These are phyloP conservation scores for Claviceps cyperi DNA, from an alignment of 2,329 filamentous ascomycete genomes.

Conservation along the genomic window DNA sequence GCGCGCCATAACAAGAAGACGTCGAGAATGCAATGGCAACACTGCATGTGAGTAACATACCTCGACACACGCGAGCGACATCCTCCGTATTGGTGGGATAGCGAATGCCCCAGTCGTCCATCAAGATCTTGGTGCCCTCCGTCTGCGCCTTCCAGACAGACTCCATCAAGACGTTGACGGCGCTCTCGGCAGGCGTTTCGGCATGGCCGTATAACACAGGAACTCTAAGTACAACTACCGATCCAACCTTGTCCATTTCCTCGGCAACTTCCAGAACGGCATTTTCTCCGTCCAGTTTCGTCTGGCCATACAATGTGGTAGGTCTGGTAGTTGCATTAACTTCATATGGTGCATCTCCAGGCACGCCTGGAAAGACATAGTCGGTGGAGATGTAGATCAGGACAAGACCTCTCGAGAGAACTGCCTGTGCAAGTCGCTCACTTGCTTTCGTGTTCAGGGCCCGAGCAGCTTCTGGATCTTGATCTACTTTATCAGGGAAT, in stretches of 20 bases:
- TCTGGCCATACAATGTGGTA: slow-evolving; percentile 60
- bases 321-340: slow-evolving; percentile 47
- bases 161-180: slow-evolving; percentile 70
- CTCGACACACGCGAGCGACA: slow-evolving; percentile 61
- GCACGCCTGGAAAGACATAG: slow-evolving; percentile 60
- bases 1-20: background rate
- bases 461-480: slow-evolving; percentile 60
- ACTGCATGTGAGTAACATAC: slow-evolving; percentile 25
- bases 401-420: slow-evolving; percentile 44
- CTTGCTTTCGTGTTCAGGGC: slow-evolving; percentile 64
- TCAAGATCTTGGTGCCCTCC: slow-evolving; percentile 45
- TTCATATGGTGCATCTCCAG: slow-evolving; percentile 75
- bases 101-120: slow-evolving; percentile 75
- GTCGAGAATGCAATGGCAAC: background rate
- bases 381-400: slow-evolving; percentile 72
- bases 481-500: slow-evolving; percentile 74
- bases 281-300: slow-evolving; percentile 43
- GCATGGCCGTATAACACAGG: slow-evolving; percentile 75
- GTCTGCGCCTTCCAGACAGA: slow-evolving; percentile 60
- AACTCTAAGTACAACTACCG: slow-evolving; percentile 60
- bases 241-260: slow-evolving; percentile 31
- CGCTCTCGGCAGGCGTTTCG: slow-evolving; percentile 57
- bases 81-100: slow-evolving; percentile 87
- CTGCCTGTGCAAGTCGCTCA: slow-evolving; percentile 48
- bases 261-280: slow-evolving; percentile 52